These are phyloP conservation scores for Trichoderma reesei DNA, from an alignment of 495 filamentous ascomycete species.

Conservation along the genomic window DNA sequence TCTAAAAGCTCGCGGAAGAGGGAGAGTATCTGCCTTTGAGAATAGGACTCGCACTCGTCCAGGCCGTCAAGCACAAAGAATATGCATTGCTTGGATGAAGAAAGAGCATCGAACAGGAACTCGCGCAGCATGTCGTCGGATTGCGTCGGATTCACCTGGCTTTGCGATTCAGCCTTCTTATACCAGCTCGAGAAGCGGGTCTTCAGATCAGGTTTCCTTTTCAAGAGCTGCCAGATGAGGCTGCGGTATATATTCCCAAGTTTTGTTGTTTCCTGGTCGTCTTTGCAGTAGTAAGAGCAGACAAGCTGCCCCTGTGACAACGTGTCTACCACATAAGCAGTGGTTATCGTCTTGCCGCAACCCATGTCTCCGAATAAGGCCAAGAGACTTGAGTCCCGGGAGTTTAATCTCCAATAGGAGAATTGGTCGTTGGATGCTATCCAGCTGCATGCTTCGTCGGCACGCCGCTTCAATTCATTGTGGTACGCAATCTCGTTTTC, in stretches of 20 bases:
- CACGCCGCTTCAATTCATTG: background rate
- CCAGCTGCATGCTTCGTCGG: slow-evolving; percentile 14
- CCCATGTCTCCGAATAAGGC: slow-evolving; percentile 14
- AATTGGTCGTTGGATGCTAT: slow-evolving; percentile 8
- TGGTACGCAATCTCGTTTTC: background rate
- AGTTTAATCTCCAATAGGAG: slow-evolving; percentile 5
- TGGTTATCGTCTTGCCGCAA: slow-evolving; percentile 13
- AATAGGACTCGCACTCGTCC: background rate
- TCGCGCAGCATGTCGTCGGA: background rate
- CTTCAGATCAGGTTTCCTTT: background rate
- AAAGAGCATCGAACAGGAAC: background rate
- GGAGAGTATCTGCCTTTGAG: background rate
- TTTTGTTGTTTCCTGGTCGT: slow-evolving; percentile 9
- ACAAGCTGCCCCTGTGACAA: background rate
- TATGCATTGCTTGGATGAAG: background rate
- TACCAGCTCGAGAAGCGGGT: background rate
- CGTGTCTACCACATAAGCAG: slow-evolving; percentile 8
- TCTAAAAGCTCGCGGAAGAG: slow-evolving; percentile 9
- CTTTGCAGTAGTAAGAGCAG: slow-evolving; percentile 12
- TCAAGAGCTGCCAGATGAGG: slow-evolving; percentile 12
- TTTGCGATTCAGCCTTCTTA: background rate
- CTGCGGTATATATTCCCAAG: slow-evolving; percentile 13
- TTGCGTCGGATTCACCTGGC: background rate
- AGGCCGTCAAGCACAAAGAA: background rate
- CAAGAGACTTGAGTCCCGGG: slow-evolving; percentile 7